Evolutionary conservation across 306 rosid species (phyloP), one percentile per base, ranked within the genome.

Genomic region (Cyclanthera cordifolia): DNA sequence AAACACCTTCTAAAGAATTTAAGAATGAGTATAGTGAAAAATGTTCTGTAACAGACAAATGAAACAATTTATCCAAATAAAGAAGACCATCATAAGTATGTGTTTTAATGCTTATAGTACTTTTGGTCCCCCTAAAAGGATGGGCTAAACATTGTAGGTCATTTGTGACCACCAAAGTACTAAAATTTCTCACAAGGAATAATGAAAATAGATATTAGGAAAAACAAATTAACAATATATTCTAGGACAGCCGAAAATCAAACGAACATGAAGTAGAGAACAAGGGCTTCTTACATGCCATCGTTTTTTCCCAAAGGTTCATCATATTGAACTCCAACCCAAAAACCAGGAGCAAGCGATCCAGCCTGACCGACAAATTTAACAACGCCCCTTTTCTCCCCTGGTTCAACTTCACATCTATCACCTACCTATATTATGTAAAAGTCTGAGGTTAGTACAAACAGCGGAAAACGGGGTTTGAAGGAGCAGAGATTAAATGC

Each of bases 301-400:
- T 92, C 97, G 45, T 92, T 90, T 75, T 89, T 92, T 72, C 97
- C 97, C 86, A 89, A 74, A 23, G 97, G 97, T 85, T 92, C 97
- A 80, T 92, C 97, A 65, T 89, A 92, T 68, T 92, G 95, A 43
- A 92, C 83, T 67, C 97, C 97, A 71, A 92, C 80, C 97, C 97
- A 92, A 74, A 85, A 85, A 81, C 97, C 97, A 78, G 86, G 89
- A 76, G 90, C 88, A 78, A 92, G 73, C 27, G 92, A 48, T 74
- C 89, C 96, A 24, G 97, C 95, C 53, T 3, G 77, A 39, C 97
- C 96, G 0, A 87, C 88, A 79, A 77, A 92, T 70, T 87, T 92
- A 51, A 89, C 82, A 47, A 77, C 77, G 9, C 97, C 97, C 78
- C 97, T 78, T 78, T 87, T 92, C 28, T 50, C 90, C 73, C 96